These are phyloP conservation scores for Melastoma malabathricum DNA, from an alignment of 345 rosid genomes.

Conservation along the genomic window DNA sequence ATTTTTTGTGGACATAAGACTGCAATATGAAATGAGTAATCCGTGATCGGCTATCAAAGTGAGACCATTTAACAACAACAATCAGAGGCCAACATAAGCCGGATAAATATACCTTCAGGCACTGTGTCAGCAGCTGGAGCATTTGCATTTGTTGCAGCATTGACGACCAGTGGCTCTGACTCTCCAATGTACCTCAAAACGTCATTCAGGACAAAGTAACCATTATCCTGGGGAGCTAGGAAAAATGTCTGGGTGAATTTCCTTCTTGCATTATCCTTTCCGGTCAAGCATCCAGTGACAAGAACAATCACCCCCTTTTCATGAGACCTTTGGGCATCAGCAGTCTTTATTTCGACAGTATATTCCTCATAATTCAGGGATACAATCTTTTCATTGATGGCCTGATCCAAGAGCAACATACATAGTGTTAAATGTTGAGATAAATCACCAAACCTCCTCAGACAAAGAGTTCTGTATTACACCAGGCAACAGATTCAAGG, in stretches of 20 bases:
- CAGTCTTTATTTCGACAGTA: slow-evolving; percentile 81
- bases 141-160: slow-evolving; percentile 19
- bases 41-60: not conserved
- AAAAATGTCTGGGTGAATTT: slow-evolving; percentile 82
- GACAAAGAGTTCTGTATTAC: too few relatives aligned
- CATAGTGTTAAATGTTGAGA: too few relatives aligned
- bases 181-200: slow-evolving; percentile 74
- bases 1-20: too few relatives aligned
- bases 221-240: slow-evolving; percentile 86
- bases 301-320: slow-evolving; percentile 64
- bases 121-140: slow-evolving; percentile 18
- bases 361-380: slow-evolving; percentile 40
- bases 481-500: too few relatives aligned
- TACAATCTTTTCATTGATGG: slow-evolving; percentile 40
- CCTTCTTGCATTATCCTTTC: slow-evolving; percentile 56
- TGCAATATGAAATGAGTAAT: too few relatives aligned
- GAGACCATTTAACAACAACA: not conserved
- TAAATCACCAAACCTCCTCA: too few relatives aligned
- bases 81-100: not conserved
- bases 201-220: slow-evolving; percentile 83
- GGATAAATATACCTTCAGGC: slow-evolving; percentile 31
- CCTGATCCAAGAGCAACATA: slow-evolving; percentile 18
- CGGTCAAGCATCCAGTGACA: slow-evolving; percentile 77
- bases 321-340: slow-evolving; percentile 74
- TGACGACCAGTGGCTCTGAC: slow-evolving; percentile 19